Base-by-base conservation (phyloP, 164 flowering plant species). In the Magnolia officinalis region DNA sequence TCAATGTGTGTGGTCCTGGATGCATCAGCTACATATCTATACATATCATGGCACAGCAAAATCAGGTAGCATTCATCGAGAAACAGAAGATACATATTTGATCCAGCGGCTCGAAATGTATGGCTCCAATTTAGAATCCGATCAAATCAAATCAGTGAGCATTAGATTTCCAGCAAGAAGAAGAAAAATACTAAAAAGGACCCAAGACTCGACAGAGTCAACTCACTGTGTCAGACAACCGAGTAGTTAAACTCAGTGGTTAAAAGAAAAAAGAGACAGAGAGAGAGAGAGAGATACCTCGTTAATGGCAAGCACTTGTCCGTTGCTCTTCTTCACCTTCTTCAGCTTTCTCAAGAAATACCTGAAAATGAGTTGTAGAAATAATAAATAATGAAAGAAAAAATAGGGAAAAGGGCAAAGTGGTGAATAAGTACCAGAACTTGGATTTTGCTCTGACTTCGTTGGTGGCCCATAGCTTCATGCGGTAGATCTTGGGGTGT, bases 311-410 rank as follows among this genome's bases (percentile, higher is more conserved):
- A 92, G 91, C 49, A 92, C 71, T 77, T 92, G 97, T 0, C 97
- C 97, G 66, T 91, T 93, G 83, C 97, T 93, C 85, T 91, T 93
- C 87, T 93, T 93, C 21, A 90, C 97, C 82, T 90, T 93, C 94
- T 93, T 93, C 70, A 90, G 88, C 88, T 93, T 93, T 90, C 97
- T 91, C 86, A 92, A 75, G 70, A 93, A 93, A 77, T 93, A 93
- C 97, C 97, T 91, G 67, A 64, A 20, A 37, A 64, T 64, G 23
- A 8, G 67, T 64, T 55, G 13, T 55, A 55, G 18, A 55, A 55
- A 55, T 10, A 55, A 55, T 55, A 10, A 16, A 55, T 26, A 55
- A 55, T 19, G 64, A 23, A 23, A n/a, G 29, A 2, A 11, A 63
- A 45, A 2, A 67, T 50, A 26, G 11, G 11, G 6, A 74, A 50